Conservation (phyloP, 768 basidiomycete species). For the Lactarius sp. region DNA sequence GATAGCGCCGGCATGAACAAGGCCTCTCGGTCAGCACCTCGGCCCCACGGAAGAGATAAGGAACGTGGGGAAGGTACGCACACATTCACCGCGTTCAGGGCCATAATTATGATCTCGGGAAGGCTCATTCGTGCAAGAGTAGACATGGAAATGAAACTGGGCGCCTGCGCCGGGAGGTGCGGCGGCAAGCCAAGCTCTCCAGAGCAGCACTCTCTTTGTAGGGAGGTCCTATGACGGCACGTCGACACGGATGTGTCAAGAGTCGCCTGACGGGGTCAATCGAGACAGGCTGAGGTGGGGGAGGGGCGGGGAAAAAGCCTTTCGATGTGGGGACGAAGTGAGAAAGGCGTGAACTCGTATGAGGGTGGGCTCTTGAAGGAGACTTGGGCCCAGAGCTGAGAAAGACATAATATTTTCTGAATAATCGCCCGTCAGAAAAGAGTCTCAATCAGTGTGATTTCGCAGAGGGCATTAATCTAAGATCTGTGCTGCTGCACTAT, state of each 20-base stretch:
- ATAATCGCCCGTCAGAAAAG: no score
- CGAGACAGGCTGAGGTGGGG: no score
- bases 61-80: neutral
- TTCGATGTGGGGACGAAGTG: no score
- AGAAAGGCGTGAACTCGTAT: no score
- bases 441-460: no score
- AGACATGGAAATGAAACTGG: neutral
- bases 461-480: neutral
- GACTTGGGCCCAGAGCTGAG: no score
- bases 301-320: neutral
- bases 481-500: neutral
- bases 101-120: neutral
- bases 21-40: neutral
- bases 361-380: no score
- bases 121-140: neutral
- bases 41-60: neutral
- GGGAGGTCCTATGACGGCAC: neutral
- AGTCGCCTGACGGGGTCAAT: no score
- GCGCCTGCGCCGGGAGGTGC: neutral
- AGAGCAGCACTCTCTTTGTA: neutral
- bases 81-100: neutral
- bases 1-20: neutral
- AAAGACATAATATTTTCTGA: no score
- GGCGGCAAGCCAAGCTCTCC: neutral
- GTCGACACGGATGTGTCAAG: no score